Evolutionary conservation across 2,329 filamentous ascomycete species (phyloP).

Genomic region (Fusarium nurragi): DNA sequence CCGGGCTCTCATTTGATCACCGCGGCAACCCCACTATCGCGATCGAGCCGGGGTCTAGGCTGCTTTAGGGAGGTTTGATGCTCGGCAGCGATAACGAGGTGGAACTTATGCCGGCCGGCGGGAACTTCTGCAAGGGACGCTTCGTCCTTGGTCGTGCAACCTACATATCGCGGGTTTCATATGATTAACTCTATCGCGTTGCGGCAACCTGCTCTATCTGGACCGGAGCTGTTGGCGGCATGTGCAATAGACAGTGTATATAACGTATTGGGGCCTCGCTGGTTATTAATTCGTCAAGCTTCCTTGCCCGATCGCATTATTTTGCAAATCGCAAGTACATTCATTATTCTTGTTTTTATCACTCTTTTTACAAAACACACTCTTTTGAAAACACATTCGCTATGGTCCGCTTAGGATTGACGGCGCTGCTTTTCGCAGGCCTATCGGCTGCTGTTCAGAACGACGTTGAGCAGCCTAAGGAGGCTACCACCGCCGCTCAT

Average conservation of each 20-base stretch:
- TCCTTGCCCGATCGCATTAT: slow-evolving; percentile 2
- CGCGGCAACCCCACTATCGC: background rate
- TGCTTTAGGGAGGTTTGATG: background rate
- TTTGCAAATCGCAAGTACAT: background rate
- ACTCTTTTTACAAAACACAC: background rate
- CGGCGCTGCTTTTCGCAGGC: slow-evolving; percentile 30
- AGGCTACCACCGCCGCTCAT: background rate
- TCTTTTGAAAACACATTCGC: background rate
- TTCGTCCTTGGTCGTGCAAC: background rate
- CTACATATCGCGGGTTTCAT: background rate
- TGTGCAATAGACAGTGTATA: background rate
- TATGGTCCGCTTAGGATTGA: slow-evolving; percentile 27
- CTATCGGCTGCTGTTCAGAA: slow-evolving; percentile 15
- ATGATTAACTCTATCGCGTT: background rate
- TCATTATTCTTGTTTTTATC: slow-evolving; percentile 1
- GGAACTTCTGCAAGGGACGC: background rate
- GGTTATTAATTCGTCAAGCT: slow-evolving; percentile 3
- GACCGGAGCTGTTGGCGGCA: background rate
- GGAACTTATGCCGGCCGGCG: background rate
- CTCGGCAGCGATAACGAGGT: background rate
- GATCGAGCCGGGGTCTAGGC: no score
- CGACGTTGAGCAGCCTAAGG: background rate
- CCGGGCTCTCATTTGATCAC: background rate
- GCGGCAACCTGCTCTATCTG: background rate
- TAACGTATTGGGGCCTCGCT: slow-evolving; percentile 1